Conservation (phyloP, 805 yeast genomes). For the Kluyveromyces aestuarii region DNA sequence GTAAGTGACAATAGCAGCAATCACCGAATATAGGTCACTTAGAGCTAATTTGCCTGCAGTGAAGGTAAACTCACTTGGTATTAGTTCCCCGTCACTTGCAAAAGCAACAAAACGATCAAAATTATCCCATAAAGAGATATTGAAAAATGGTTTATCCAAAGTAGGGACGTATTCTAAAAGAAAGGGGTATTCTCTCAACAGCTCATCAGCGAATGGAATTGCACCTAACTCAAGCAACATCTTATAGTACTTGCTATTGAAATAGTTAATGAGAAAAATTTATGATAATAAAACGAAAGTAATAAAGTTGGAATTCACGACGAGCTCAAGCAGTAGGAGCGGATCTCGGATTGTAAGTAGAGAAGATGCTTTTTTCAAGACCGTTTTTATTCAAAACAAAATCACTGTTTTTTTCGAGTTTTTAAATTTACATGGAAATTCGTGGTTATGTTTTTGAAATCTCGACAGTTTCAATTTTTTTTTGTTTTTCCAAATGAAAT, state of each 20-base stretch:
- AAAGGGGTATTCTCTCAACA: slow-evolving; percentile 15
- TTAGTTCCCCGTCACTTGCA: slow-evolving; percentile 18
- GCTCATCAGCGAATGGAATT: slow-evolving; percentile 11
- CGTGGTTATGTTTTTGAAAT: background rate
- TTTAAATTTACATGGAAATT: background rate
- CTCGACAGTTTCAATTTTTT: background rate
- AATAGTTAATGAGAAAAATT: background rate
- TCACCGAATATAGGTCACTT: slow-evolving; percentile 54
- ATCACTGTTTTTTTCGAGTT: background rate
- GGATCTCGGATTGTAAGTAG: background rate
- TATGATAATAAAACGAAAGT: background rate
- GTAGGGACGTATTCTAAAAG: slow-evolving; percentile 20
- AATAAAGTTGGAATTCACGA: background rate
- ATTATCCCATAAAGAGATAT: slow-evolving; percentile 24
- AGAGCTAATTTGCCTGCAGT: slow-evolving; percentile 56
- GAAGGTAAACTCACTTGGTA: slow-evolving; percentile 49
- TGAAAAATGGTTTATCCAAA: slow-evolving; percentile 28
- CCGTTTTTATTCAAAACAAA: too few species aligned
- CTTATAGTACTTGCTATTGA: background rate
- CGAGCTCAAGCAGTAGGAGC: background rate
- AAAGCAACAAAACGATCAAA: slow-evolving; percentile 17
- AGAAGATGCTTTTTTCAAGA: background rate
- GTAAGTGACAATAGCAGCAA: slow-evolving; percentile 53
- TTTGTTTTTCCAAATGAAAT: background rate
- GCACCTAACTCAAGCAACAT: background rate